phyloP scores from a whole-genome alignment of 768 basidiomycete genomes.

The Tulasnella sp. region DNA sequence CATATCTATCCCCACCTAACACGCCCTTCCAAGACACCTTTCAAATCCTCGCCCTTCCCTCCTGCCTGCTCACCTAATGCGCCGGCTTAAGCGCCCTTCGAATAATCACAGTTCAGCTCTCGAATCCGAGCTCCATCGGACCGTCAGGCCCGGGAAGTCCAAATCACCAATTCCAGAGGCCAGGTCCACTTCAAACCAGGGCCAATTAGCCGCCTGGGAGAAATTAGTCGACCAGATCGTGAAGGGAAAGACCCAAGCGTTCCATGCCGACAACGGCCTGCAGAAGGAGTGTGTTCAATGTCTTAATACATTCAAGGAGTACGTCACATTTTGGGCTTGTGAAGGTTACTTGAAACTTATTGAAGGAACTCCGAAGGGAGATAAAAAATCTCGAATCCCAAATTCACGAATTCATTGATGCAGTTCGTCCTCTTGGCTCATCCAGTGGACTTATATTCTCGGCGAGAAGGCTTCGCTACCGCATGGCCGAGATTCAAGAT shows the following conservation, averaged over 20 bases:
- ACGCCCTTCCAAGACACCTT: no score
- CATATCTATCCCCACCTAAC: no score
- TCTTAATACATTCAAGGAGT: conserved; percentile 59
- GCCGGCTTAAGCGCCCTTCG: no score
- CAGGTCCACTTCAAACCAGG: no score
- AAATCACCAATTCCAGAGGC: no score
- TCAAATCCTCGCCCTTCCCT: no score
- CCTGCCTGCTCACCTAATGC: no score
- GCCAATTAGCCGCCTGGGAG: no score
- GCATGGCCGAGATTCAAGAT: conserved; percentile 57
- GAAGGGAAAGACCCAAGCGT: background rate
- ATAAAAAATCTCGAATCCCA: conserved; percentile 59
- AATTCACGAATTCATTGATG: conserved; percentile 69
- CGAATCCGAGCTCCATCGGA: no score
- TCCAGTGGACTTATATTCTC: conserved; percentile 72
- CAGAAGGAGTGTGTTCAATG: conserved; percentile 57
- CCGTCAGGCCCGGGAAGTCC: no score
- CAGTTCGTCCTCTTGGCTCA: conserved; percentile 65
- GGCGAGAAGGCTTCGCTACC: conserved; percentile 59
- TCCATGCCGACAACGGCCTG: conserved; percentile 54
- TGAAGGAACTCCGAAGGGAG: conserved; percentile 34
- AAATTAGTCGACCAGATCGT: no score
- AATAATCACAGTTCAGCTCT: no score
- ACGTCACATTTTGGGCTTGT: conserved; percentile 15
- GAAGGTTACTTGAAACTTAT: background rate